These are phyloP conservation scores for Saturnispora quitensis DNA, from an alignment of 805 yeast species.

Conservation along the genomic window DNA sequence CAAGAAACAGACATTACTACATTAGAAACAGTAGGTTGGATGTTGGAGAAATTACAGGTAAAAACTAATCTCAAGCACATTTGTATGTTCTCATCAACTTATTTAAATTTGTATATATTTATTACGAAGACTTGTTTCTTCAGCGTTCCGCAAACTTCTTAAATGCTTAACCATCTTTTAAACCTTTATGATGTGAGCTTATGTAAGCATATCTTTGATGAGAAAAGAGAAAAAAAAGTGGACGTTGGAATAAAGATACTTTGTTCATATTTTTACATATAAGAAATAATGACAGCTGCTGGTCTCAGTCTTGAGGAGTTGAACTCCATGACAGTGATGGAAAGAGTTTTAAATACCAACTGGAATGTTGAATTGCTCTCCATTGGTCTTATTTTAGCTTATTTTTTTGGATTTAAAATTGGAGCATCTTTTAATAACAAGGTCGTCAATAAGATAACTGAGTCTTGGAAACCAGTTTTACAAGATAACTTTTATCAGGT, in stretches of 20 bases:
- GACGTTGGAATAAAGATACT: background rate
- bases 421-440: conserved; percentile 55
- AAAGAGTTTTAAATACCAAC: conserved; percentile 53
- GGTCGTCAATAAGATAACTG: conserved; percentile 45
- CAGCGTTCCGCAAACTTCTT: background rate
- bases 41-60: conserved; percentile 48
- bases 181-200: background rate
- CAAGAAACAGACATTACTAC: conserved; percentile 82
- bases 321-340: conserved; percentile 43
- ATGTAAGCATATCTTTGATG: background rate
- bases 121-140: background rate
- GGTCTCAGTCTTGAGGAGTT: conserved; percentile 37
- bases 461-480: conserved; percentile 39
- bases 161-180: background rate
- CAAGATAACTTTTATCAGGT: conserved; percentile 68
- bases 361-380: conserved; percentile 71
- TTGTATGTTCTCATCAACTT: background rate
- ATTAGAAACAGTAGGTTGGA: conserved; percentile 73
- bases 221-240: background rate
- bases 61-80: conserved; percentile 1
- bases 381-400: conserved; percentile 38
- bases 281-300: background rate
- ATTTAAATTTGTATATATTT: background rate
- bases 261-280: background rate
- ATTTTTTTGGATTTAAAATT: conserved; percentile 40